Base-by-base conservation (phyloP, 1,139 yeast species). In the Nakaseomyces sp. region DNA sequence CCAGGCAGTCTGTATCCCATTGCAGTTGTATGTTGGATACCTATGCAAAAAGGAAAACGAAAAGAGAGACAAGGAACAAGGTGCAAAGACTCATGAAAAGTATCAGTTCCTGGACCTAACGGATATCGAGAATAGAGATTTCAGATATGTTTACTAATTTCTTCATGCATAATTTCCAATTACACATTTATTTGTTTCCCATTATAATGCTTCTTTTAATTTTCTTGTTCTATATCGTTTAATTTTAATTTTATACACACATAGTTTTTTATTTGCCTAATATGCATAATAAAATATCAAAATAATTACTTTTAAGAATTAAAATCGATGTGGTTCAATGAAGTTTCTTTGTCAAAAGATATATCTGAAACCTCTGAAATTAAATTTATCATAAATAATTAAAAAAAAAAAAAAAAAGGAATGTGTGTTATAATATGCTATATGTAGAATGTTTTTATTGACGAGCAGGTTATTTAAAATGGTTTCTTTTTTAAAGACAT, bases 101-200 rank as follows among this genome's bases (percentile, higher is more conserved):
- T 72, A 70, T 39, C 77, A 78, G 53, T 76, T 76, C 54, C 77
- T 76, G 42, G 89, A 81, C 56, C 63, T 79, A 55, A 81, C 88
- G 1, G 88, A 81, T 54, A 68, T 67, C 44, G 81, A 81, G 60
- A 81, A 81, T 56, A 79, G 77, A 8, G 73, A 71, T 50, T 80
- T 80, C 60, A 69, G 86, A 52, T 80, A 80, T 48, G 50, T 61
- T 15, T 58, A 54, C 36, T 32, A 26, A 26, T 26, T 26, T 26
- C 25, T 6, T 22, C 25, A 22, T 22, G 9, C 6, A 22, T 6
- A 22, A 6, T 22, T 22, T 22, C 25, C 9, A 22, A 22, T 6
- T 22, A 8, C n/a, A n/a, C n/a, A n/a, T 28, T 28, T 12, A 28
- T 8, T 28, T n/a, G 5, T 28, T 28, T 10, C 31, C 31, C 15